Evolutionary conservation across 768 basidiomycete species (phyloP), one percentile per base, ranked within the genome.

Genomic region (Hygrocybe punicea): DNA sequence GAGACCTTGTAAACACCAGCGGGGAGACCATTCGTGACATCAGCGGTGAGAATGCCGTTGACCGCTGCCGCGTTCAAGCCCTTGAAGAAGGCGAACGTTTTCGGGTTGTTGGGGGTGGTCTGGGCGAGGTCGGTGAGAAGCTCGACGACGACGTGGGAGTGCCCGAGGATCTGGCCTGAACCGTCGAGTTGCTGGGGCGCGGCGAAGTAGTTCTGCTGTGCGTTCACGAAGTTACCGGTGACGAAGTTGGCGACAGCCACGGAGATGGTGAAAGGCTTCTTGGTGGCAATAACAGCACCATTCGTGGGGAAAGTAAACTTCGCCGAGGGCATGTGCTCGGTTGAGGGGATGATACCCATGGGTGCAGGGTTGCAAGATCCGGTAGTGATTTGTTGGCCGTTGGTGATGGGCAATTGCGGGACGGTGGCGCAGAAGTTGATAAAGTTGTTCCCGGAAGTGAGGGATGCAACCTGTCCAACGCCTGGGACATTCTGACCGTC

Each of bases 381-480:
- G 29, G 66, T 65, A 16, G 58, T 53, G 60, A 78, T 69, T 56
- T 73, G 77, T 58, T 71, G 58, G 19, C 79, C 81, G 61, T 82
- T 81, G 44, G 87, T 87, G 57, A 86, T 74, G 3, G 83, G 77
- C 49, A 79, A 67, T 51, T 76, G 62, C 3, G 77, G 65, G 24
- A 29, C 40, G 21, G 44, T 48, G 11, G 42, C 48, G 33, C 86
- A 87, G 67, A 75, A 85, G 73, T 86, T 86, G 72, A 87, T 86
- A 68, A 85, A 90, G 76, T 89, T 89, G 73, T 89, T 85, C 46
- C 68, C 69, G n/a, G 85, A 85, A 0, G 81, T 84, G 6, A 83
- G 69, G 6, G 84, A 85, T 13, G 83, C 73, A 21, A 78, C 77
- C 68, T 85, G 78, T 25, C 82, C 83, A 53, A 76, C 72, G 17